Conservation (phyloP, 345 rosid genomes). For the Jatropha curcas region DNA sequence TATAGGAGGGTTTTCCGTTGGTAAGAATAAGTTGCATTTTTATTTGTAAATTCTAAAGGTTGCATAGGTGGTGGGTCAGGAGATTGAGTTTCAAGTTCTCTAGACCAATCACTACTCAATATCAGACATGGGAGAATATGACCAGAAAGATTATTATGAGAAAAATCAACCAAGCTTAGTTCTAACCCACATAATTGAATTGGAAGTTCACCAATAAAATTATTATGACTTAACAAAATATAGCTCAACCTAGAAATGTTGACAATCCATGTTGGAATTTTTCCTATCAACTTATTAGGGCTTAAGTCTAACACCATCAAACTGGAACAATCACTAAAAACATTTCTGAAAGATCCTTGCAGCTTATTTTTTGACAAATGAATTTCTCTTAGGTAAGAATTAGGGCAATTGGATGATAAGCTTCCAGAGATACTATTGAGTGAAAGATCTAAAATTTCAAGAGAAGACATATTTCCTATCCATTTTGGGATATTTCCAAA, state of each 20-base stretch:
- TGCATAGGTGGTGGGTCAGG: too few species aligned
- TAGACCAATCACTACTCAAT: too few species aligned
- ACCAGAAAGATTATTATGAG: slow-evolving; percentile 16
- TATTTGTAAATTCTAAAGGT: too few species aligned
- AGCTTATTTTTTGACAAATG: too few species aligned
- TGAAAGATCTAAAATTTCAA: slow-evolving; percentile 15
- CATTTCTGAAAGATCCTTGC: not conserved
- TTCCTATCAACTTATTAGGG: slow-evolving; percentile 16
- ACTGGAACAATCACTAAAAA: not conserved
- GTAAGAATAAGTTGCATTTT: too few species aligned
- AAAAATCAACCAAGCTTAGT: slow-evolving; percentile 24
- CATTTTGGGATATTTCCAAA: slow-evolving; percentile 1
- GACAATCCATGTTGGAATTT: slow-evolving; percentile 25
- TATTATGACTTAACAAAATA: slow-evolving; percentile 29
- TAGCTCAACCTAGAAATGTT: not conserved
- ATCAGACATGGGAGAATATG: slow-evolving; percentile 13
- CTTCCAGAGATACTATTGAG: not conserved
- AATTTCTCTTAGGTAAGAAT: not conserved
- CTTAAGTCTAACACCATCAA: slow-evolving; percentile 7
- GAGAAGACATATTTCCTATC: too few species aligned
- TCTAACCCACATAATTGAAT: slow-evolving; percentile 15
- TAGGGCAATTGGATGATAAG: not conserved
- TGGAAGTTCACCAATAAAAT: slow-evolving; percentile 18
- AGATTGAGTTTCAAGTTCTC: too few species aligned
- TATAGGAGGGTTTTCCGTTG: too few species aligned